phyloP scores from a whole-genome alignment of 192 early-diverging fungal genomes.

The Dissophora globulifera region DNA sequence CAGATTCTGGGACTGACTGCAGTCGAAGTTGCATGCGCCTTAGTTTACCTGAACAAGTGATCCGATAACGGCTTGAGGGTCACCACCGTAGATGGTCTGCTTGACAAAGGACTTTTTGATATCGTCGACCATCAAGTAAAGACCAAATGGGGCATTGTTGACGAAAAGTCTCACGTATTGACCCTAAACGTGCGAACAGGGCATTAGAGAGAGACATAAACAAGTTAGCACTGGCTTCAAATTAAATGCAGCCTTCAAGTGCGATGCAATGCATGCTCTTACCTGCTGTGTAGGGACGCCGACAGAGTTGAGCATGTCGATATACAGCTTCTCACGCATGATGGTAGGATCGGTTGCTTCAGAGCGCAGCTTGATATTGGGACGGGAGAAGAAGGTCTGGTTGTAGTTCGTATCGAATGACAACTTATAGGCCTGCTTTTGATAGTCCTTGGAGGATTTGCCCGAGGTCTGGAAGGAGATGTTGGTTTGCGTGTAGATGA shows the following conservation, averaged over 20 bases:
- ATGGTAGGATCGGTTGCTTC: slow-evolving; percentile 49
- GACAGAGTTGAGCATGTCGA: slow-evolving; percentile 49
- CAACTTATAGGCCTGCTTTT: slow-evolving; percentile 58
- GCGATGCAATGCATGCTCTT: background rate
- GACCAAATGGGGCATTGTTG: slow-evolving; percentile 50
- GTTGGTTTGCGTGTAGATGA: slow-evolving; percentile 42
- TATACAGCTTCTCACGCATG: slow-evolving; percentile 53
- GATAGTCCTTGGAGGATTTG: slow-evolving; percentile 55
- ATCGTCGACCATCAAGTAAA: slow-evolving; percentile 58
- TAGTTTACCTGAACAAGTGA: slow-evolving; percentile 37
- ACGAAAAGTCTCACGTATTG: slow-evolving; percentile 47
- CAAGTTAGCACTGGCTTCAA: too few species aligned
- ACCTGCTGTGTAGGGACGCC: slow-evolving; percentile 44
- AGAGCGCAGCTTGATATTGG: slow-evolving; percentile 51
- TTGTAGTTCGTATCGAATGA: slow-evolving; percentile 43
- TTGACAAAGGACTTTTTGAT: slow-evolving; percentile 56
- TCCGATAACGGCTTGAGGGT: background rate
- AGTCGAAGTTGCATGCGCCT: background rate
- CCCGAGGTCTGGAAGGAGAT: slow-evolving; percentile 55
- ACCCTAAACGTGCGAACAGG: background rate
- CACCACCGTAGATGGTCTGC: slow-evolving; percentile 45
- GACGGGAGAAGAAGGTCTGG: slow-evolving; percentile 48
- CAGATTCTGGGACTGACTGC: background rate
- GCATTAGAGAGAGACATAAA: background rate
- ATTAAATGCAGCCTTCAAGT: too few species aligned